Evolutionary conservation across 2,329 filamentous ascomycete genomes (phyloP).

Genomic region (Drechslerella dactyloides): DNA sequence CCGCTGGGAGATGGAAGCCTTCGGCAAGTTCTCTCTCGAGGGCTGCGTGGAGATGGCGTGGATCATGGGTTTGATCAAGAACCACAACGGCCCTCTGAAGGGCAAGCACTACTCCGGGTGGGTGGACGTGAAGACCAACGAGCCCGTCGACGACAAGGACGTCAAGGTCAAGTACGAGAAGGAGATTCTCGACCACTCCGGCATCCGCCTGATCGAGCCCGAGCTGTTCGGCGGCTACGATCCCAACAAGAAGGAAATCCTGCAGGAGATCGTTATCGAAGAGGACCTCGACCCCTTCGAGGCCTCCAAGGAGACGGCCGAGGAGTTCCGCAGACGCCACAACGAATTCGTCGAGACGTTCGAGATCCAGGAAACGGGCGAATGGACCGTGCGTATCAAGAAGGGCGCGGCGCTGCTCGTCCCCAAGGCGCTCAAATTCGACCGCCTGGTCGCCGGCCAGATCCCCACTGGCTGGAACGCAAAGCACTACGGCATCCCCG

Average conservation of each 20-base stretch:
- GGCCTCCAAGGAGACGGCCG: conserved; percentile 92
- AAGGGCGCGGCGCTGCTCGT: conserved; percentile 95
- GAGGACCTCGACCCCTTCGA: conserved; percentile 98
- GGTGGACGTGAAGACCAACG: conserved; percentile 92
- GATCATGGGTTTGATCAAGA: conserved; percentile 99
- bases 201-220: conserved; percentile 96
- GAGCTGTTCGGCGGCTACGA: conserved; percentile 97
- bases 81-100: conserved; percentile 95
- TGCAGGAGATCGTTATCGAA: conserved; percentile 96
- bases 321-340: conserved; percentile 96
- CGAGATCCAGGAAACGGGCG: conserved; percentile 88
- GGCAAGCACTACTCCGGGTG: conserved; percentile 95
- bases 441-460: conserved; percentile 95
- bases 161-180: conserved; percentile 98
- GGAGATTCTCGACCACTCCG: conserved; percentile 91
- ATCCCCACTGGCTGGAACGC: conserved; percentile 97
- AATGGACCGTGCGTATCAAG: conserved; percentile 92
- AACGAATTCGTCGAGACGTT: conserved; percentile 98
- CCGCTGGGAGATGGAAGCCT: conserved; percentile 98
- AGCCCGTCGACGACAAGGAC: conserved; percentile 97
- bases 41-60: conserved; percentile 99
- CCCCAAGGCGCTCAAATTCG: conserved; percentile 94
- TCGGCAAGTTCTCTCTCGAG: conserved; percentile 94
- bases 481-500: conserved; percentile 92
- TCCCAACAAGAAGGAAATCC: conserved; percentile 96